Evolutionary conservation across 2,329 filamentous ascomycete genomes (phyloP), one percentile per base, ranked within the genome.

Genomic region (Westerdykella sp.): DNA sequence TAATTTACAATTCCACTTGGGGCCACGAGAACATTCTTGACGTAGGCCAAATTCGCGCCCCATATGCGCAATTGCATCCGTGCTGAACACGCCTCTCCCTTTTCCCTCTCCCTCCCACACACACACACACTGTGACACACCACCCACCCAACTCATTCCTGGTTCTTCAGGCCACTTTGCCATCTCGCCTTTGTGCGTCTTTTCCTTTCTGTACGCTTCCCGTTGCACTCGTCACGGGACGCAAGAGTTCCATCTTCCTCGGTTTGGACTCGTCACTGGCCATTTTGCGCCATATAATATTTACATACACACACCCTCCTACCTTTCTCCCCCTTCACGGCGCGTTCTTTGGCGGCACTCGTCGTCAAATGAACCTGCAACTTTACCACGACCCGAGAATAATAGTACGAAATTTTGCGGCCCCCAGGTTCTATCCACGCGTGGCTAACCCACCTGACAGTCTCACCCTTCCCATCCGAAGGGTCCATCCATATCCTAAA

Each of bases 351-450:
- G 88, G 77, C 87, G 86, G 83, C 83, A 73, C 32, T 65, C 68
- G 84, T 87, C 90, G 88, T 94, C 87, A 91, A 88, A 95, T 95
- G 90, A 95, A 93, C 88, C 88, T 96, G 90, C 88, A 90, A 75
- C 74, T 72, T 72, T 72, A 71, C 66, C 72, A 75, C 67, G 65
- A 73, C 69, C 71, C 73, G 71, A 78, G 74, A 74, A 75, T 77
- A 69, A 75, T 75, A 74, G 84, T 87, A 78, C 72, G 79, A 72
- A 34, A 58, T 53, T 45, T 44, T 14, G 45, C 34, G 42, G 4
- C 25, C 25, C 11, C 25, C 44, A 47, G 47, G 42, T 36, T 25
- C 14, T 44, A 36, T 53, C 54, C 57, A 49, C 57, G 44, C 41
- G 40, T 45, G 22, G 42, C 16, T 41, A 25, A 41, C 37, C 32